These are phyloP conservation scores for Wickerhamomyces xylosicus DNA, from an alignment of 805 yeast genomes.

Conservation along the genomic window DNA sequence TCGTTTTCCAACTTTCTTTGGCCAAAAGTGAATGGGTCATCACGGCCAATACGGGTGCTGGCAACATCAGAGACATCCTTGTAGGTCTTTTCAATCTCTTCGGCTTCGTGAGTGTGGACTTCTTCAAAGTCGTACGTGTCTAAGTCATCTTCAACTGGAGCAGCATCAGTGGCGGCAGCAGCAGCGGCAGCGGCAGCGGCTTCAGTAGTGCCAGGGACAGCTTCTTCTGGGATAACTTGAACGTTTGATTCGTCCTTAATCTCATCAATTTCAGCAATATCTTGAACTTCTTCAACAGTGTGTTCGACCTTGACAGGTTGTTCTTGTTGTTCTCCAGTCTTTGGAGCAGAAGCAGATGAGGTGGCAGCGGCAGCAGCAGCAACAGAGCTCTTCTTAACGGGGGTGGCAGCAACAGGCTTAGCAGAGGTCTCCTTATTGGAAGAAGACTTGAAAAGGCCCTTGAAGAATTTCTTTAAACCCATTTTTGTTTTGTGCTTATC, in stretches of 20 bases:
- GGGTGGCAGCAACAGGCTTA: not conserved
- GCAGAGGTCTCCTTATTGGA: not conserved
- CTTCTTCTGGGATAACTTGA: not conserved
- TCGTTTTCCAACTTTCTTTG: slow-evolving; percentile 65
- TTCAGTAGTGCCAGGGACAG: not conserved
- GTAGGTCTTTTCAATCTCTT: not conserved
- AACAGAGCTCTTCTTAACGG: not conserved
- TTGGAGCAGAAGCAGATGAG: not conserved
- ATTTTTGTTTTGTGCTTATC: not conserved
- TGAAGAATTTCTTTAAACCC: not conserved
- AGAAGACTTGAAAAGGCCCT: not conserved
- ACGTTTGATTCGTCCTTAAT: not conserved
- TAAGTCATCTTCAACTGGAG: not conserved
- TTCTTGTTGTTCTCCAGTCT: not conserved
- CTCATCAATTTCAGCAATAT: not conserved
- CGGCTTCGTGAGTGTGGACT: not conserved
- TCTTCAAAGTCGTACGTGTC: not conserved
- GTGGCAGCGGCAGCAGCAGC: not conserved
- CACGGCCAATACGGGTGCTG: slow-evolving; percentile 62
- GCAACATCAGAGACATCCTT: slow-evolving; percentile 9
- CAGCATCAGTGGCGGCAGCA: not conserved
- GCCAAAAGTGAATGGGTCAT: slow-evolving; percentile 87
- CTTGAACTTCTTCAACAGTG: not conserved
- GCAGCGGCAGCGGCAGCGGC: not conserved
- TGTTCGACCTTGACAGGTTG: no score